Evolutionary conservation across 2,329 filamentous ascomycete species (phyloP), one percentile per base, ranked within the genome.

Genomic region (Stachybotrys chlorohalonatus): DNA sequence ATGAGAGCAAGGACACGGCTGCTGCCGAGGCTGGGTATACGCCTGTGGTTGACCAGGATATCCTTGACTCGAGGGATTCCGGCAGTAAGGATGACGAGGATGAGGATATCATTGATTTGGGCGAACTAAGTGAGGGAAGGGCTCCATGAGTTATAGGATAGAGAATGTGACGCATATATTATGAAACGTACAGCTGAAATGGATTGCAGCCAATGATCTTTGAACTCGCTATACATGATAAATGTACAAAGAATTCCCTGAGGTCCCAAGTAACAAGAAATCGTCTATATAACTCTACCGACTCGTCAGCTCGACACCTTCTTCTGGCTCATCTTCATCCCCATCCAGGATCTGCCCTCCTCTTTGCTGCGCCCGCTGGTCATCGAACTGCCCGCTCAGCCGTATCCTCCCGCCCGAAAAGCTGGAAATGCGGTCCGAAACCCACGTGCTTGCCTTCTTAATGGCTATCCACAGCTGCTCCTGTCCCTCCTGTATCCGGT

Each of bases 391-490:
- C 42, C 63, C 65, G 51, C 70, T 73, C 11, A 87, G 68, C 55
- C 74, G 74, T 57, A 87, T 80, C 57, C 80, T 73, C 0, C 85
- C 85, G 1, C 83, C 75, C 1, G 79, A 81, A 6, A 73, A 71
- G 47, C 68, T 74, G 48, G 74, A 72, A 1, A 87, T 68, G 57
- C 76, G 78, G 52, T 76, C 77, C 6, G 80, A 79, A 13, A 87
- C 68, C 84, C 85, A 89, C 5, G 69, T 72, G 0, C 77, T 82
- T 1, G 76, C 73, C 11, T 67, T 70, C 54, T 73, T 75, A 47
- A 89, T 74, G 7, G 79, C 58, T 6, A 66, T 72, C 86, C 87
- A 90, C 1, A 91, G 67, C 59, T 75, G 75, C 64, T 89, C 87
- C 64, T 90, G 82, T 5, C 76, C 73, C 56, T 83, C 79, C 39